Evolutionary conservation across 306 rosid species (phyloP).

Genomic region (Quillaja saponaria): DNA sequence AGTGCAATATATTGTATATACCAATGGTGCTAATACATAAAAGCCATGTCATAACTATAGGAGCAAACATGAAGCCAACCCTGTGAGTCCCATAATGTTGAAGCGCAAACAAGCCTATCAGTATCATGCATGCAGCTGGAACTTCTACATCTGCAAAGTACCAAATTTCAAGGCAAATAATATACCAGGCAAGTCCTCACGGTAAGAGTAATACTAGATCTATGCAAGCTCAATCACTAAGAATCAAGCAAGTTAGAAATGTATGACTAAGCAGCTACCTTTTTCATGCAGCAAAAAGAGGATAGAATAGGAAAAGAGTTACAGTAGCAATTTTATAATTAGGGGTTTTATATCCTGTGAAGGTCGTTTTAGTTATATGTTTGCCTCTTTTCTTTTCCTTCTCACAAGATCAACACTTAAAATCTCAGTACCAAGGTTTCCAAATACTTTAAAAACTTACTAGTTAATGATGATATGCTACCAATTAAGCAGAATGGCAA

Average conservation of each 20-base stretch:
- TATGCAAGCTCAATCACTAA: no score
- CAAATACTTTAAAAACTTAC: not conserved
- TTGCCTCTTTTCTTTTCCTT: conserved; percentile 6
- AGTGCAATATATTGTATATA: conserved; percentile 74
- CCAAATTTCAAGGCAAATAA: conserved; percentile 27
- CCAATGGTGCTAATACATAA: conserved; percentile 81
- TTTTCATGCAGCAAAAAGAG: no score
- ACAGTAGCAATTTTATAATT: no score
- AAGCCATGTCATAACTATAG: conserved; percentile 81
- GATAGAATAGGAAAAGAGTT: no score
- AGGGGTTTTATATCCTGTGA: no score
- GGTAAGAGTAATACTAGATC: conserved; percentile 19
- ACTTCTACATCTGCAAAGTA: conserved; percentile 72
- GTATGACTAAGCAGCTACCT: not conserved
- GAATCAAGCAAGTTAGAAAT: conserved; percentile 14
- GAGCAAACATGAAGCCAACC: conserved; percentile 93
- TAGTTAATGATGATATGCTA: not conserved
- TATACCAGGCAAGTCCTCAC: conserved; percentile 7
- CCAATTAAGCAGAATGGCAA: not conserved
- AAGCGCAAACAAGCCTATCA: conserved; percentile 84
- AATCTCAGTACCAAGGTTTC: conserved; percentile 1
- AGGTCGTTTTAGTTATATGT: no score
- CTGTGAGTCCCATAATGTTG: conserved; percentile 96
- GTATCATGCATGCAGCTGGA: conserved; percentile 77
- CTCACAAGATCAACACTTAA: not conserved